Conservation (phyloP, 2,329 filamentous ascomycete genomes). For the Beauveria sp. region DNA sequence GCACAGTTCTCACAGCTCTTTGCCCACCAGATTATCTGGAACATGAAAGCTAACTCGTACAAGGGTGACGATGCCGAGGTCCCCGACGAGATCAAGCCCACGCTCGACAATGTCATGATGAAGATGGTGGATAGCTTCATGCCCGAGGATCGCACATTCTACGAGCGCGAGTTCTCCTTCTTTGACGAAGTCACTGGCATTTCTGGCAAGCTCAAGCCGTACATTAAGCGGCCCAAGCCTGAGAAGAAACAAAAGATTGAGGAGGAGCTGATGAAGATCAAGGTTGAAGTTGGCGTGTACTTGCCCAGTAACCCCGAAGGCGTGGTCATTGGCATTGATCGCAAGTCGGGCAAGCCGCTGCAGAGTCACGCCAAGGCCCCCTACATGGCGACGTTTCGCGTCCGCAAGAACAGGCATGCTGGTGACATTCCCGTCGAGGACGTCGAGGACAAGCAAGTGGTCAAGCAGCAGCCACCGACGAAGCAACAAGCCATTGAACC, state of each 20-base stretch:
- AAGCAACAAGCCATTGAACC: constrained; percentile 8
- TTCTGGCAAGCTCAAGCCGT: constrained; percentile 90
- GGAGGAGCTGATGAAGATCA: constrained; percentile 93
- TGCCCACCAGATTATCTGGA: constrained; percentile 99
- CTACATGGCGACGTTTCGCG: constrained; percentile 98
- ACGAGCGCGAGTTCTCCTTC: constrained; percentile 93
- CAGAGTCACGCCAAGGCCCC: constrained; percentile 98
- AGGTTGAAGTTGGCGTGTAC: constrained; percentile 95
- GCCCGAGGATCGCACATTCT: constrained; percentile 71
- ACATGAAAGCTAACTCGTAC: constrained; percentile 98
- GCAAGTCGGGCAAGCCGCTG: constrained; percentile 93
- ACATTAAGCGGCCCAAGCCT: constrained; percentile 84
- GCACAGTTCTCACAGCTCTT: constrained; percentile 97
- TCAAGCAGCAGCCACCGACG: constrained; percentile 1
- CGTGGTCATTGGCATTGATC: constrained; percentile 93
- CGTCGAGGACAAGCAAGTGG: constrained; percentile 20
- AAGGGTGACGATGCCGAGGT: constrained; percentile 91
- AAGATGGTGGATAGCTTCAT: constrained; percentile 80
- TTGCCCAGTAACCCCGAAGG: constrained; percentile 95
- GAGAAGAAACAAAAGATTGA: constrained; percentile 99
- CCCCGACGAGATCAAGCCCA: constrained; percentile 88
- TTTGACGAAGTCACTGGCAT: constrained; percentile 95
- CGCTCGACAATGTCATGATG: constrained; percentile 80
- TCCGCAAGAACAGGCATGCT: constrained; percentile 66
- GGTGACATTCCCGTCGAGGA: constrained; percentile 43